Base-by-base conservation (phyloP, 148 eudicot species). In the Camellia japonica region DNA sequence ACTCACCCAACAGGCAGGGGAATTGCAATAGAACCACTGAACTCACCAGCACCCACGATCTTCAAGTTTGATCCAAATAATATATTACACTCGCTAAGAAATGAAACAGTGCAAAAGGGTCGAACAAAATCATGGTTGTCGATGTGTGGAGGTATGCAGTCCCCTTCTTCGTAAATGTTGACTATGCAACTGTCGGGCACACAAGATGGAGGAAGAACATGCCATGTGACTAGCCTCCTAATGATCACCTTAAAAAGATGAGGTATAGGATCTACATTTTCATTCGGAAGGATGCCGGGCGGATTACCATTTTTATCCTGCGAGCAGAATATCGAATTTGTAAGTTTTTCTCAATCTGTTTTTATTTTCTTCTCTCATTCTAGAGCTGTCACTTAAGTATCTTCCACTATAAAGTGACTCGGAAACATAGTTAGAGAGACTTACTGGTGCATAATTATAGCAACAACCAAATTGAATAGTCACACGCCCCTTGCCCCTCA, bases 131-230 rank as follows among this genome's bases (percentile, higher is more conserved):
- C 98, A 84, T 96, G 99, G 86, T 92, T 90, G 83, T 96, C 99
- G 18, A 96, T 94, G 80, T 96, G 99, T 65, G 99, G 99, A 46
- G 99, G 99, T 86, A 96, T 94, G 86, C 99, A 96, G 81, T 96
- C 99, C 4, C 91, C 99, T 82, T 89, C 93, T 7, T 92, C 97
- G 71, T 96, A 96, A 71, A 96, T 87, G 80, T 96, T 96, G 81
- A 96, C 95, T 23, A 96, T 96, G 77, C 99, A 96, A 78, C 99
- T 96, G 80, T 96, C 98, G 2, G 99, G 99, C 62, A 94, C 94
- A 82, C 95, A 92, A 3, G 97, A 82, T 30, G 98, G 90, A 23
- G 99, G 98, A 80, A 96, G 76, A 81, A 96, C 97, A 75, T 91
- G 95, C 99, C 99, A 96, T 79, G 80, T 85, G 59, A 96, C 86